phyloP scores from a whole-genome alignment of 2,329 filamentous ascomycete species.

The Cladobotryum protrusum region DNA sequence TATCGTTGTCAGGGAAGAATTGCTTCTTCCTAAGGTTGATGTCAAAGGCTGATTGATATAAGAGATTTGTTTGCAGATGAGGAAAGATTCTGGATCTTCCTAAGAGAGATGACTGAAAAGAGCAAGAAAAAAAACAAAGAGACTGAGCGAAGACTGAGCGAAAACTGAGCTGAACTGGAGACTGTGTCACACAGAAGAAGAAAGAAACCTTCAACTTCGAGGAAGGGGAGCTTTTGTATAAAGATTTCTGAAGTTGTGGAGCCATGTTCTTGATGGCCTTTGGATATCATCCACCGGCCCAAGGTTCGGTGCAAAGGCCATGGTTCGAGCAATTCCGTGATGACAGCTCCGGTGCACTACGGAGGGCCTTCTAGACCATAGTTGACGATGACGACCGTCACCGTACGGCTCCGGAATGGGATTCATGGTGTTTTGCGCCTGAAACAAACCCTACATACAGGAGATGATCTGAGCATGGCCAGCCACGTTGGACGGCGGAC shows the following conservation, averaged over 20 bases:
- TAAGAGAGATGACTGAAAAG: background rate
- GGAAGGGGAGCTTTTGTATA: background rate
- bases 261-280: too few relatives aligned
- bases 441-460: background rate
- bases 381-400: background rate
- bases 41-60: too few relatives aligned
- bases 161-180: background rate
- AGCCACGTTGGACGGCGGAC: too few relatives aligned
- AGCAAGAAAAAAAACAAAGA: background rate
- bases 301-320: background rate
- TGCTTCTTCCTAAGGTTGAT: too few relatives aligned
- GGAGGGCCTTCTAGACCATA: background rate
- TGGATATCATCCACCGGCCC: background rate
- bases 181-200: background rate
- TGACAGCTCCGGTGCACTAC: conserved; percentile 5
- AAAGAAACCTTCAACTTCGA: background rate
- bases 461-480: background rate
- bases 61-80: too few relatives aligned
- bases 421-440: background rate
- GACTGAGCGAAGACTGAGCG: background rate
- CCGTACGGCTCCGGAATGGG: conserved; percentile 9
- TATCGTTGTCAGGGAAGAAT: too few relatives aligned
- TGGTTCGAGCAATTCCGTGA: background rate
- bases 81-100: background rate
- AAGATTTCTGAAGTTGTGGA: background rate